These are phyloP conservation scores for Podaxis sp. DNA, from an alignment of 768 basidiomycete species.

Conservation along the genomic window DNA sequence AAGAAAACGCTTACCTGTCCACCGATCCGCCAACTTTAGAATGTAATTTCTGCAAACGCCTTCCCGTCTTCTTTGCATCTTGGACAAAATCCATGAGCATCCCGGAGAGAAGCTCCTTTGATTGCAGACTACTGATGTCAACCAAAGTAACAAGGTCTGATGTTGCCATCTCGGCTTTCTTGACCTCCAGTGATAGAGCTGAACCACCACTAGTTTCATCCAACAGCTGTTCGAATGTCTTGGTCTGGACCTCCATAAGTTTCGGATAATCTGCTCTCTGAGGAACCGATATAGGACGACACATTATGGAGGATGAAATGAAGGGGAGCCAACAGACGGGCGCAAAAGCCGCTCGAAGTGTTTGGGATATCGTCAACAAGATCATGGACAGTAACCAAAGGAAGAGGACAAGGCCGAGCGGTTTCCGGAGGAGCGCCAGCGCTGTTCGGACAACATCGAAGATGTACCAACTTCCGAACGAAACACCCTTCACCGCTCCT, in stretches of 20 bases:
- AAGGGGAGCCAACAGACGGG: slow-evolving; percentile 64
- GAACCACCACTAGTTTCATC: slow-evolving; percentile 57
- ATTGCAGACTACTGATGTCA: slow-evolving; percentile 55
- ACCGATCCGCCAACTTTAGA: slow-evolving; percentile 71
- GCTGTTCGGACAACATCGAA: slow-evolving; percentile 45
- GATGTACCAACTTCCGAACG: slow-evolving; percentile 33
- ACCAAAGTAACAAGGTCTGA: slow-evolving; percentile 62
- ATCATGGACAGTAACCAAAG: slow-evolving; percentile 46
- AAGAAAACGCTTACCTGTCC: slow-evolving; percentile 52
- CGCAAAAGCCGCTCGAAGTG: slow-evolving; percentile 42
- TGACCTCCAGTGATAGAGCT: slow-evolving; percentile 59
- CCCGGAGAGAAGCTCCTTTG: slow-evolving; percentile 52
- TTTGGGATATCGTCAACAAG: slow-evolving; percentile 33
- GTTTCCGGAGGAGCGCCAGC: slow-evolving; percentile 46
- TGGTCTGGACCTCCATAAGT: slow-evolving; percentile 55
- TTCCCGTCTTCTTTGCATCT: slow-evolving; percentile 57
- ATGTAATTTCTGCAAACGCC: slow-evolving; percentile 56
- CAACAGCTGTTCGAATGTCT: slow-evolving; percentile 58
- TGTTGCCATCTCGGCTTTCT: slow-evolving; percentile 77
- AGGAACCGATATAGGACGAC: slow-evolving; percentile 21
- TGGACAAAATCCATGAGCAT: slow-evolving; percentile 48
- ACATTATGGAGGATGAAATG: slow-evolving; percentile 44
- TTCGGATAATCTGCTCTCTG: slow-evolving; percentile 57
- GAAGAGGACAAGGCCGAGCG: slow-evolving; percentile 50
- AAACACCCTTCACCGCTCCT: slow-evolving; percentile 25